Base-by-base conservation (phyloP, 2,329 filamentous ascomycete species). In the Aspergillus carbonarius region DNA sequence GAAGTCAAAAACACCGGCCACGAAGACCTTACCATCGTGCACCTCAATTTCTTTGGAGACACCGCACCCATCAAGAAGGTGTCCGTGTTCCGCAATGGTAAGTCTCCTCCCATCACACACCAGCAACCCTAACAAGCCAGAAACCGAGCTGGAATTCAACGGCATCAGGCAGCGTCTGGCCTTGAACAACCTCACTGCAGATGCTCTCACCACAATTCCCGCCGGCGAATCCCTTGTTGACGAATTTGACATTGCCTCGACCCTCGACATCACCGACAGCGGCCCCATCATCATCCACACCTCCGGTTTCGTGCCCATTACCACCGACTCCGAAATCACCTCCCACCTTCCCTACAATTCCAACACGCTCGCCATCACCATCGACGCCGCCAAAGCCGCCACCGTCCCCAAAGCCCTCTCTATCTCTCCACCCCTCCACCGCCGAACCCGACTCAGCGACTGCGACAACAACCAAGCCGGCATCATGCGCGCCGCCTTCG, bases 261-360 rank as follows among this genome's bases (percentile, higher is more conserved):
- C 70, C 39, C 61, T 71, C 6, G 81, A 82, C 52, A 61, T 83
- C 18, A 70, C 71, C 20, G 63, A 69, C n/a, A 78, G 78, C 35
- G 86, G 86, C 58, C 75, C 77, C 52, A 86, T 85, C 68, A 81
- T 82, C 55, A 72, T 90, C 50, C 77, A 81, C 55, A 79, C 85
- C 5, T 74, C 75, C 4, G 88, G 88, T 5, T 77, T 79, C 10
- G 78, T 89, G 44, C 82, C 84, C 8, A 82, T 82, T 56, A 83
- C 86, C 30, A 76, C 79, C 20, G 75, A 76, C 44, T 77, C 80
- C 48, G 74, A 81, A 40, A 79, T 90, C 35, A 72, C 81, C 9
- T 85, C 83, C 50, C 81, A 79, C 46, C 70, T 88, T 2, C 71
- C 80, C 10, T 89, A 83, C 74, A 74, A 79, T 54, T 86, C 83